Conservation (phyloP, 2,329 filamentous ascomycete species). For the Talaromyces sp. region DNA sequence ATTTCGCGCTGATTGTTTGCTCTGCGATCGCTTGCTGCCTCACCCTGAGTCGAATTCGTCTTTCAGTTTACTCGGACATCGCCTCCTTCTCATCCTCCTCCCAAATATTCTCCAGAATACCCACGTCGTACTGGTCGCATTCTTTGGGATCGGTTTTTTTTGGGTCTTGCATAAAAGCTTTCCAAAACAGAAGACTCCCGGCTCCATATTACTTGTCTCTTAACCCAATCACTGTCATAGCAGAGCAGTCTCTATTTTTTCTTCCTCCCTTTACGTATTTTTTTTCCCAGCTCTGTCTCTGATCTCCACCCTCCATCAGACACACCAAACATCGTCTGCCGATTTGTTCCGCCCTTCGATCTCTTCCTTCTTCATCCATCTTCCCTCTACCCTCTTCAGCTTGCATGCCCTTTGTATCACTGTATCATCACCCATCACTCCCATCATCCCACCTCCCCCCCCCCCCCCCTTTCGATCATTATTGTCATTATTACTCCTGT, state of each 20-base stretch:
- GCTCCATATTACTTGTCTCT: background rate
- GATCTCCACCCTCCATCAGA: conserved; percentile 12
- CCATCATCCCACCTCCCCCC: background rate
- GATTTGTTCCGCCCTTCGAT: conserved; percentile 18
- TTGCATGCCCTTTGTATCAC: conserved; percentile 15
- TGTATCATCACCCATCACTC: conserved; percentile 18
- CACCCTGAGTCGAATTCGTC: background rate
- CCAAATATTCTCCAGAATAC: background rate
- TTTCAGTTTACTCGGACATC: background rate
- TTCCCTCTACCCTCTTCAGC: conserved; percentile 2
- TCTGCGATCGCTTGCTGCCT: conserved; percentile 3
- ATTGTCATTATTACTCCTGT: conserved; percentile 15
- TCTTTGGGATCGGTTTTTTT: conserved; percentile 1
- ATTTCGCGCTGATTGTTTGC: background rate
- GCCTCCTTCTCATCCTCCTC: background rate
- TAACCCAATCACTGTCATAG: conserved; percentile 21
- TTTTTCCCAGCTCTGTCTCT: conserved; percentile 17
- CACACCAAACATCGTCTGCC: conserved; percentile 10
- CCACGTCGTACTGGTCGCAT: conserved; percentile 8
- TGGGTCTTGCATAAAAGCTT: background rate
- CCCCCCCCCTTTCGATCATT: conserved; percentile 14
- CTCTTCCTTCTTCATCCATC: conserved; percentile 13
- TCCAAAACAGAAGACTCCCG: background rate
- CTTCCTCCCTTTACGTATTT: conserved; percentile 18
- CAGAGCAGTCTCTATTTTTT: conserved; percentile 10